Conservation (phyloP, 768 basidiomycete species). For the Naganishia vaughanmartiniae region DNA sequence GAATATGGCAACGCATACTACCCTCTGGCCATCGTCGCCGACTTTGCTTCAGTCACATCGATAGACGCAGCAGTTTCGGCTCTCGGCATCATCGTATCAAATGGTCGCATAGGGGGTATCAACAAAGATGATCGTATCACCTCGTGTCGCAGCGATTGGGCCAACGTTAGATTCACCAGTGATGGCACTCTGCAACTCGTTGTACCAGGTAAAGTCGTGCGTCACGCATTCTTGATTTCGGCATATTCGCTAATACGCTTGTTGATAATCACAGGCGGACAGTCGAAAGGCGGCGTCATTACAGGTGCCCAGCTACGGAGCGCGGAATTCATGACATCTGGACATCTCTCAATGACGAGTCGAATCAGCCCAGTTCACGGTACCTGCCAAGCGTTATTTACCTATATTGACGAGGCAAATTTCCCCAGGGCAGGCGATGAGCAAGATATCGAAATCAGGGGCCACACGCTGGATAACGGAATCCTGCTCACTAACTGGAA, state of each 20-base stretch:
- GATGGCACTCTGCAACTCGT: neutral
- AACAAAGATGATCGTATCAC: slow-evolving; percentile 10
- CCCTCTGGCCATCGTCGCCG: slow-evolving; percentile 23
- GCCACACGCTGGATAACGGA: neutral
- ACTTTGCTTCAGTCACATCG: slow-evolving; percentile 1
- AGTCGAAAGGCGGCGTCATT: neutral
- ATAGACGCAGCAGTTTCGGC: neutral
- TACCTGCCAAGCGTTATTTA: slow-evolving; percentile 13
- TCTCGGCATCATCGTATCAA: neutral
- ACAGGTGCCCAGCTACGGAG: neutral
- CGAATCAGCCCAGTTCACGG: slow-evolving; percentile 9
- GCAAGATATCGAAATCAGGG: slow-evolving; percentile 16
- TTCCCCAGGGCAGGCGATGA: slow-evolving; percentile 1
- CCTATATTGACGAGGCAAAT: slow-evolving; percentile 4
- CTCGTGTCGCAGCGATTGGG: slow-evolving; percentile 12
- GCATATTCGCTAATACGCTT: neutral
- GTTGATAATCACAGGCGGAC: neutral
- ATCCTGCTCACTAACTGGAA: slow-evolving; percentile 10
- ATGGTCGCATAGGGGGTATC: slow-evolving; percentile 14
- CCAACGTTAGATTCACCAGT: slow-evolving; percentile 5
- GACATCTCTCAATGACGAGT: neutral
- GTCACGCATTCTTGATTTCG: no score
- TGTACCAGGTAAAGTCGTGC: neutral
- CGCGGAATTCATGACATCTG: neutral
- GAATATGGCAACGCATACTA: slow-evolving; percentile 17